Conservation (phyloP, 257 asterid genomes). For the Rubia yunnanensis region DNA sequence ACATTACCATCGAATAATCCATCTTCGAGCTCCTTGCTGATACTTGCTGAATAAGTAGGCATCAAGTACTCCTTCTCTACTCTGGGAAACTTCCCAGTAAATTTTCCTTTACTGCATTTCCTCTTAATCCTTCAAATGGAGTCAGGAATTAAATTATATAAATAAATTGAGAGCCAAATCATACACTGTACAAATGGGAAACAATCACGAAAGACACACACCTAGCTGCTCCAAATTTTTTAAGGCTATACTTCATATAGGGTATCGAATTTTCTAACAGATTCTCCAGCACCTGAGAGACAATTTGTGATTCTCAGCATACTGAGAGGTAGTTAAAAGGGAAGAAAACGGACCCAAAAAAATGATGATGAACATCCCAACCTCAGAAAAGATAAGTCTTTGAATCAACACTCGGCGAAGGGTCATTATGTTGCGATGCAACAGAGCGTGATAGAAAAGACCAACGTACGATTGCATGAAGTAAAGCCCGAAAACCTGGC, state of each 20-base stretch:
- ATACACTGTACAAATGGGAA: neutral
- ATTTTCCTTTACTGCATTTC: conserved; percentile 38
- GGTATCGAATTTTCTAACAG: conserved; percentile 83
- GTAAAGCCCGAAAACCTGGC: conserved; percentile 90
- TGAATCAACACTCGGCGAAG: conserved; percentile 83
- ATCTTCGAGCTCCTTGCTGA: conserved; percentile 84
- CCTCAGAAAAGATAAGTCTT: conserved; percentile 85
- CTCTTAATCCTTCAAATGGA: conserved; percentile 51
- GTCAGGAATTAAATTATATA: conserved; percentile 2
- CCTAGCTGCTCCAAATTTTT: conserved; percentile 69
- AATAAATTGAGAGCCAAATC: neutral
- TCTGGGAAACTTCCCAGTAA: conserved; percentile 48
- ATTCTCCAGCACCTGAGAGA: conserved; percentile 71
- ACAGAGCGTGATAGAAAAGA: conserved; percentile 79
- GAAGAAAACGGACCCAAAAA: conserved; percentile 2
- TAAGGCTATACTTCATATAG: conserved; percentile 70
- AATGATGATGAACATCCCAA: conserved; percentile 12
- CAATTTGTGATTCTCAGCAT: conserved; percentile 9
- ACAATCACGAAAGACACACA: conserved; percentile 18
- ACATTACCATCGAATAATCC: conserved; percentile 92
- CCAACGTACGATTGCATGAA: conserved; percentile 98
- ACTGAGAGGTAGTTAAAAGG: neutral
- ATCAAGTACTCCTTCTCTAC: conserved; percentile 84
- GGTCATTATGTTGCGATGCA: conserved; percentile 82
- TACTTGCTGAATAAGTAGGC: conserved; percentile 82